Evolutionary conservation across 768 basidiomycete species (phyloP).

Genomic region (Kwoniella heveanensis): DNA sequence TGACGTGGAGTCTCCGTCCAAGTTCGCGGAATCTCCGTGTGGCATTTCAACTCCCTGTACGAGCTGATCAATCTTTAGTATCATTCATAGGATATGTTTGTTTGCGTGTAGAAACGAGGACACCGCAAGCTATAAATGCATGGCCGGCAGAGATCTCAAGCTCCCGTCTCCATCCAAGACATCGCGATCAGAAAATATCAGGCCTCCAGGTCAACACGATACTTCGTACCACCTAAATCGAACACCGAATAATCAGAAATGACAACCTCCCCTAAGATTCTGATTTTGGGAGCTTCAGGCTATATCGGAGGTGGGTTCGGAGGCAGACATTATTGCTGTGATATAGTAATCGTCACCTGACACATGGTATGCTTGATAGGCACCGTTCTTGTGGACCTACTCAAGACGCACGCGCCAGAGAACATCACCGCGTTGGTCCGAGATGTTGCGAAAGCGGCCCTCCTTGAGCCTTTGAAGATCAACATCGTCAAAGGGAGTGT

Average conservation of each 20-base stretch:
- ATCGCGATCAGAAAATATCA: no score
- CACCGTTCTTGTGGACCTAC: constrained; percentile 17
- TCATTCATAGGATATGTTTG: no score
- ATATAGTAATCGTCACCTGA: no score
- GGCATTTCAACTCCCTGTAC: background rate
- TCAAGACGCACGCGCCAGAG: constrained; percentile 11
- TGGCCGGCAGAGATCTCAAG: no score
- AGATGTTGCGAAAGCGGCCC: constrained; percentile 5
- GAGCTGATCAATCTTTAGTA: no score
- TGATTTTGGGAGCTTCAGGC: constrained; percentile 25
- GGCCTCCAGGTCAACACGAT: no score
- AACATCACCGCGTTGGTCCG: constrained; percentile 26
- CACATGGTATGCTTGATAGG: constrained; percentile 8
- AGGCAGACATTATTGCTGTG: no score
- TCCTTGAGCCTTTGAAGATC: constrained; percentile 12
- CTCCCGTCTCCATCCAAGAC: no score
- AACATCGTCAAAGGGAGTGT: constrained; percentile 19
- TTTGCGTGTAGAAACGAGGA: no score
- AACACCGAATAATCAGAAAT: background rate
- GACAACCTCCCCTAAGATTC: constrained; percentile 11
- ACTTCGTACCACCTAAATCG: no score
- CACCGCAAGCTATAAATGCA: no score
- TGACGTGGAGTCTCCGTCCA: background rate
- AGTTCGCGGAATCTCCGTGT: constrained; percentile 1
- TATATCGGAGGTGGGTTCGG: constrained; percentile 28